These are phyloP conservation scores for Amesomyces nigricolor DNA, from an alignment of 2,329 filamentous ascomycete species.

Conservation along the genomic window DNA sequence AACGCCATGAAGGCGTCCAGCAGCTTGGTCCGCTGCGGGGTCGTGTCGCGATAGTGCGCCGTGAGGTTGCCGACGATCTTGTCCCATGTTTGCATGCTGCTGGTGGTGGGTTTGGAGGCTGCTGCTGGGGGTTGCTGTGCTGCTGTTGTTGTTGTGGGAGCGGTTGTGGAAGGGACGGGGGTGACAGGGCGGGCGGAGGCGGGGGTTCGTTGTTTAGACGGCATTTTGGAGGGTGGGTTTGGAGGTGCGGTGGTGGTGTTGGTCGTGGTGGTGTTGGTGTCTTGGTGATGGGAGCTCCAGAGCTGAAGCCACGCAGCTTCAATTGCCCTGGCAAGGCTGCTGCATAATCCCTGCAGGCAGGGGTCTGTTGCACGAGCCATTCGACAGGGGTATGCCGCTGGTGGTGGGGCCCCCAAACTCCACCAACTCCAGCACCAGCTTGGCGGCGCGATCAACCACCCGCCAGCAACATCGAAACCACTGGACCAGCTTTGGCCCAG, in stretches of 20 bases:
- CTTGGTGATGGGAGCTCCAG: neutral
- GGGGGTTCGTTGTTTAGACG: slow-evolving; percentile 38
- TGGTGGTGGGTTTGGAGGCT: slow-evolving; percentile 9
- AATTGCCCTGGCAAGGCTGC: slow-evolving; percentile 20
- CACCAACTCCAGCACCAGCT: neutral
- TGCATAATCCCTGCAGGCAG: slow-evolving; percentile 8
- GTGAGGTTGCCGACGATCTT: slow-evolving; percentile 66
- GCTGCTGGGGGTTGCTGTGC: slow-evolving; percentile 18
- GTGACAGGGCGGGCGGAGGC: slow-evolving; percentile 8
- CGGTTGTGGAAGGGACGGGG: slow-evolving; percentile 5
- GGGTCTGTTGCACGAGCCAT: slow-evolving; percentile 8
- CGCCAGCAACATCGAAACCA: too few relatives aligned
- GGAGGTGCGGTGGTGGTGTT: neutral
- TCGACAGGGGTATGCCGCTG: neutral
- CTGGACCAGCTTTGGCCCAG: too few relatives aligned
- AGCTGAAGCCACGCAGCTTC: slow-evolving; percentile 29
- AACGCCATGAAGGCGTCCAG: slow-evolving; percentile 89
- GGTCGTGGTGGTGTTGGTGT: slow-evolving; percentile 3
- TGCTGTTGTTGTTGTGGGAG: slow-evolving; percentile 18
- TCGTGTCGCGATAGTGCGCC: slow-evolving; percentile 72
- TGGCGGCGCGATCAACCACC: neutral
- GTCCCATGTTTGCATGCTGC: slow-evolving; percentile 36
- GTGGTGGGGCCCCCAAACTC: neutral
- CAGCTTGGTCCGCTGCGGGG: slow-evolving; percentile 85
- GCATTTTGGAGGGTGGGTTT: slow-evolving; percentile 32